Conservation (phyloP, 2,329 filamentous ascomycete genomes). For the Lojkania enalia region DNA sequence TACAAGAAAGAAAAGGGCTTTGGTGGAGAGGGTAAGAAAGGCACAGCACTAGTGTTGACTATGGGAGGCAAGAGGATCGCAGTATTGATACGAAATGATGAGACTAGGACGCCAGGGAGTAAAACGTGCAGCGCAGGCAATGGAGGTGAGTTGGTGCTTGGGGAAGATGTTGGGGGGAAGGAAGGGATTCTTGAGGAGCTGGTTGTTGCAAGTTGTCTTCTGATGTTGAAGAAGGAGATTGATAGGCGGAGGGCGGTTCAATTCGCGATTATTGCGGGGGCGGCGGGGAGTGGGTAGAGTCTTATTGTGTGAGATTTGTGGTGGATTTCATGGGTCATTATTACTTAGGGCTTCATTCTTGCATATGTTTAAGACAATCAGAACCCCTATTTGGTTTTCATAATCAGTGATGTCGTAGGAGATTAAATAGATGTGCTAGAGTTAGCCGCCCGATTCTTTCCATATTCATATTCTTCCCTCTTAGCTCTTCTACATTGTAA, state of each 20-base stretch:
- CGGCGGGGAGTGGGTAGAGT: neutral
- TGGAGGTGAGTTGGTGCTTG: conserved; percentile 54
- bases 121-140: conserved; percentile 45
- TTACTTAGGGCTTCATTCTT: no score
- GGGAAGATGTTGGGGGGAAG: conserved; percentile 33
- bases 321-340: no score
- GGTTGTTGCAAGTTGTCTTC: conserved; percentile 59
- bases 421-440: no score
- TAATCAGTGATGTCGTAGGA: no score
- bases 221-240: conserved; percentile 68
- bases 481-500: no score
- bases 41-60: conserved; percentile 20
- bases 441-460: no score
- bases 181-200: conserved; percentile 42
- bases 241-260: conserved; percentile 60
- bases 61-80: conserved; percentile 36
- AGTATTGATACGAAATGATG: conserved; percentile 44
- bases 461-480: no score
- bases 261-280: conserved; percentile 48
- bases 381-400: no score
- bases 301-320: no score
- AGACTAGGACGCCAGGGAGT: conserved; percentile 47
- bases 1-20: conserved; percentile 45
- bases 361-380: no score
- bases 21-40: conserved; percentile 20